Percentiles rank a stretch among this genome's conserved stretches.
Conservation (phyloP, 1,284 basidiomycete genomes). For the Exobasidium cylindrosporum region DNA sequence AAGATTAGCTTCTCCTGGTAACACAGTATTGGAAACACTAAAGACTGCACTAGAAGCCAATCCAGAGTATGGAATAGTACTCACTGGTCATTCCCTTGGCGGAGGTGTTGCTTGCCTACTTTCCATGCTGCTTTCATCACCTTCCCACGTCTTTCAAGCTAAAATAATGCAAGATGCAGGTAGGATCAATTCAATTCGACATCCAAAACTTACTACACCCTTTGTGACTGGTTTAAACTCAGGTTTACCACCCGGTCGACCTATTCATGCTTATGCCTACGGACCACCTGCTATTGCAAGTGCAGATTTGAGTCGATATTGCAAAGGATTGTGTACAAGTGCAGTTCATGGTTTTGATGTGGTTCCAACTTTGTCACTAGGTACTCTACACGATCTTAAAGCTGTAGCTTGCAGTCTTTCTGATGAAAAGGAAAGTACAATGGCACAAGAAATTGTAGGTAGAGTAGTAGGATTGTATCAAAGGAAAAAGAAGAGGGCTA, state of each 20-base stretch:
- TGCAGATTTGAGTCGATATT: constrained; percentile 57
- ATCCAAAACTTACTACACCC: constrained; percentile 56
- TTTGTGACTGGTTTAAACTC: constrained; percentile 58
- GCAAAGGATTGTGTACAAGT: constrained; percentile 58
- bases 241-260: constrained; percentile 59
- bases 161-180: constrained; percentile 23
- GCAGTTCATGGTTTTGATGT: constrained; percentile 58
- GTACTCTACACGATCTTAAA: constrained; percentile 59
- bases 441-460: constrained; percentile 60
- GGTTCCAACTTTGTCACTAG: constrained; percentile 58
- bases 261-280: constrained; percentile 59
- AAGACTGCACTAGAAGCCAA: constrained; percentile 56
- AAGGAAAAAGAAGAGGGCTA: constrained; percentile 28
- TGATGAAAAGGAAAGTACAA: constrained; percentile 32
- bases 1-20: constrained; percentile 55
- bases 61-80: constrained; percentile 59
- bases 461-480: constrained; percentile 55
- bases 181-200: constrained; percentile 19
- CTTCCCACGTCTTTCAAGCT: constrained; percentile 41
- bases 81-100: constrained; percentile 60
- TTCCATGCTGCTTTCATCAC: constrained; percentile 54
- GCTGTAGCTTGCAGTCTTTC: constrained; percentile 55
- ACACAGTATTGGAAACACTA: constrained; percentile 59
- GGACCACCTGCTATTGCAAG: constrained; percentile 47
- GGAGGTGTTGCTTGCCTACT: constrained; percentile 59